Conservation (phyloP, 1,284 basidiomycete genomes). For the Inonotus obliquus region DNA sequence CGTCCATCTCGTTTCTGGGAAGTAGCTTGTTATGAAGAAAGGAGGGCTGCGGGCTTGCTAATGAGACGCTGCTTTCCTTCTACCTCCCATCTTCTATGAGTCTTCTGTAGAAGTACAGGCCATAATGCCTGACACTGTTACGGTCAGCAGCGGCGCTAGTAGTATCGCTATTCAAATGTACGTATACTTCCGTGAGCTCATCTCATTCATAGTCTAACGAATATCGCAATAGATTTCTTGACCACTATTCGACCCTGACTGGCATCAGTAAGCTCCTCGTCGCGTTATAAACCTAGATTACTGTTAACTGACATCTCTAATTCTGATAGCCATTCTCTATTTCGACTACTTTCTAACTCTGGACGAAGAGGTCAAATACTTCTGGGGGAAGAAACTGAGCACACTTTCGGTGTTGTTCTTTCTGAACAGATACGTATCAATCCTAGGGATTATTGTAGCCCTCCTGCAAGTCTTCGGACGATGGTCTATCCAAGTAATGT, state of each 20-base stretch:
- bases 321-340: constrained; percentile 12
- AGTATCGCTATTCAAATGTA: constrained; percentile 5
- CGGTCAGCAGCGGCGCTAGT: neutral
- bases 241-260: constrained; percentile 6
- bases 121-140: neutral
- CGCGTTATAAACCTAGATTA: neutral
- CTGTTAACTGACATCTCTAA: neutral
- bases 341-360: constrained; percentile 17
- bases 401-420: constrained; percentile 13
- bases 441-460: constrained; percentile 9
- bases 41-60: too few species aligned
- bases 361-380: constrained; percentile 9
- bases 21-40: too few species aligned
- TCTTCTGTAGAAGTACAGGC: too few species aligned
- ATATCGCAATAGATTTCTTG: neutral
- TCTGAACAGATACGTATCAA: constrained; percentile 14
- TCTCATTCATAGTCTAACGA: neutral
- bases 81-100: too few species aligned
- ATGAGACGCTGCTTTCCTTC: too few species aligned
- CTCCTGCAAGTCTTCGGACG: constrained; percentile 7
- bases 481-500: neutral
- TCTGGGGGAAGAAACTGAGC: constrained; percentile 11
- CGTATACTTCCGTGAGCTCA: neutral
- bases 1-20: too few species aligned
- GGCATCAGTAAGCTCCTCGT: constrained; percentile 8